Percentiles rank a stretch among this genome's conserved stretches.
phyloP scores from a whole-genome alignment of 2,329 filamentous ascomycete genomes.

The Elsinoe perseae region DNA sequence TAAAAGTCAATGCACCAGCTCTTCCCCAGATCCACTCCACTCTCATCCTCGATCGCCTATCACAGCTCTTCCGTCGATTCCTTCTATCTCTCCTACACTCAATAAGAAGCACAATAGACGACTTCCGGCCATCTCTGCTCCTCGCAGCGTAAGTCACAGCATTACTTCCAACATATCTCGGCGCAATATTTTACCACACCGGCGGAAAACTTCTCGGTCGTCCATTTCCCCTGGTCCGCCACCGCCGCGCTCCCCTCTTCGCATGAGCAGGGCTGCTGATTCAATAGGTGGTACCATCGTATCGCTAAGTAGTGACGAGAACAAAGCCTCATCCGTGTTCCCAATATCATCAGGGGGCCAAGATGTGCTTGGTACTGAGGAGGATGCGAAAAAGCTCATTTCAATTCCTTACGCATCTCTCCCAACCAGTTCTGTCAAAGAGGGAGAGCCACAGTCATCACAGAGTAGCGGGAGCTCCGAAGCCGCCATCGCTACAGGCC shows the following conservation, averaged over 20 bases:
- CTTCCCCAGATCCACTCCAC: conserved; percentile 12
- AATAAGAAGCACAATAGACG: not conserved
- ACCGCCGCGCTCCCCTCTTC: conserved; percentile 29
- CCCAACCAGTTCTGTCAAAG: not conserved
- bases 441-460: not conserved
- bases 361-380: not conserved
- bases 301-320: not conserved
- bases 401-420: not conserved
- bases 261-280: conserved; percentile 18
- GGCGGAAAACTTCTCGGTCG: not conserved
- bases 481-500: not conserved
- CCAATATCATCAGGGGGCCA: not conserved
- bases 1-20: not conserved
- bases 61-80: conserved; percentile 1
- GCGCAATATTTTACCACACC: not conserved
- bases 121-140: conserved; percentile 26
- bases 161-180: not conserved
- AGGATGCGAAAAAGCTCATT: not conserved
- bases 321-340: not conserved
- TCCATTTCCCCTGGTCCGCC: conserved; percentile 31
- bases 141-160: not conserved
- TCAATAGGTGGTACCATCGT: conserved; percentile 9
- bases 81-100: not conserved
- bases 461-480: conserved; percentile 1
- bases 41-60: conserved; percentile 15